These are phyloP conservation scores for Aspergillus vadensis DNA, from an alignment of 2,329 filamentous ascomycete species.

Conservation along the genomic window DNA sequence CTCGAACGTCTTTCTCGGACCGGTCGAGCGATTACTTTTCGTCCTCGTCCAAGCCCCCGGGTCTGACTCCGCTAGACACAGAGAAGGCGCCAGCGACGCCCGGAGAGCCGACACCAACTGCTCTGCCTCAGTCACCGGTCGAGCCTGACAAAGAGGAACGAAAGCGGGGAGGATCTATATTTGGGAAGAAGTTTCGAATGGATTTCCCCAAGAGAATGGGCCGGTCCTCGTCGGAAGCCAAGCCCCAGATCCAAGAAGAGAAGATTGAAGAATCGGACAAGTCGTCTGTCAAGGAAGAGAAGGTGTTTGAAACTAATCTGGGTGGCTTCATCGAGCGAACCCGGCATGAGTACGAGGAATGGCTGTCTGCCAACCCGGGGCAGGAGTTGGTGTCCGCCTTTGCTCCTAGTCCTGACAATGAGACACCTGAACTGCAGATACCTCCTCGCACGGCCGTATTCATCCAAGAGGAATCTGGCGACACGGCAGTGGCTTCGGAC, in stretches of 20 bases:
- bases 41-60: constrained; percentile 54
- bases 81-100: constrained; percentile 53
- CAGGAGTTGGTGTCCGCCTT: constrained; percentile 43
- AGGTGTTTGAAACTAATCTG: constrained; percentile 49
- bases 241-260: constrained; percentile 73
- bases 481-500: constrained; percentile 71
- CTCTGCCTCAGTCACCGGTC: constrained; percentile 54
- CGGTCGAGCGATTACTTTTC: constrained; percentile 76
- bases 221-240: constrained; percentile 67
- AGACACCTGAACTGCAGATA: constrained; percentile 48
- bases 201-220: constrained; percentile 77
- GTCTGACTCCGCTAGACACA: constrained; percentile 52
- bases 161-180: constrained; percentile 60
- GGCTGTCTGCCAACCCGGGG: constrained; percentile 40
- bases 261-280: constrained; percentile 61
- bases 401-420: constrained; percentile 45
- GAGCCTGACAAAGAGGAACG: constrained; percentile 65
- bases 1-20: constrained; percentile 60
- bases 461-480: constrained; percentile 66
- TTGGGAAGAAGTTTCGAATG: constrained; percentile 83
- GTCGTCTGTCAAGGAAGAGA: constrained; percentile 55
- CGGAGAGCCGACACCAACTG: constrained; percentile 47
- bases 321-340: constrained; percentile 50
- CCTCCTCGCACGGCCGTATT: constrained; percentile 59
- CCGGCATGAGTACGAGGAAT: constrained; percentile 49